Conservation (phyloP, 495 filamentous ascomycete species). For the Lasiosphaeriaceae sp. region DNA sequence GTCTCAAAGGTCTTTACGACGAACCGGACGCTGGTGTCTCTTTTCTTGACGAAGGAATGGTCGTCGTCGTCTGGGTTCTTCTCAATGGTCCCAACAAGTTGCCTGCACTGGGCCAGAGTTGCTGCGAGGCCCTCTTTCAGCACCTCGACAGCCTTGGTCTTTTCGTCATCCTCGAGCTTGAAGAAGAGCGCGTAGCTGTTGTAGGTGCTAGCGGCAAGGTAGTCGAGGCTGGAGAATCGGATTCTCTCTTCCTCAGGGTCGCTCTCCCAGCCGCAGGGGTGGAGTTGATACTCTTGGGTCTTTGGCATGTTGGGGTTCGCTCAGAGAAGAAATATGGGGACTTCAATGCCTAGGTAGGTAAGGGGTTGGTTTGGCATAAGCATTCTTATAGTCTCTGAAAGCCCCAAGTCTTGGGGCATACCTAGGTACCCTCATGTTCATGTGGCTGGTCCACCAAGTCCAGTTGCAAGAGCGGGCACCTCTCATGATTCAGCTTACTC, state of each 20-base stretch:
- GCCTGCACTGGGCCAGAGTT: constrained; percentile 39
- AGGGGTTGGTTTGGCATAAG: no score
- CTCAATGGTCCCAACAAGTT: constrained; percentile 43
- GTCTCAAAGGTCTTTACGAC: constrained; percentile 40
- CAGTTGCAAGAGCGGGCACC: no score
- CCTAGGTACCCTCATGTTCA: no score
- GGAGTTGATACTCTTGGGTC: constrained; percentile 22
- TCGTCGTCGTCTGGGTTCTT: constrained; percentile 28
- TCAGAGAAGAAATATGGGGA: no score
- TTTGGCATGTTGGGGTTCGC: constrained; percentile 2
- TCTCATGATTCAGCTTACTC: no score
- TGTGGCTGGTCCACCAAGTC: no score
- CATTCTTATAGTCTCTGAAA: no score
- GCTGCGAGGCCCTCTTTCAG: constrained; percentile 36
- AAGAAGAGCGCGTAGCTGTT: constrained; percentile 41
- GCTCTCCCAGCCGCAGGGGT: constrained; percentile 25
- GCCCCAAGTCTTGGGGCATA: no score
- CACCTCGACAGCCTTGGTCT: constrained; percentile 21
- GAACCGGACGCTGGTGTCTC: constrained; percentile 37
- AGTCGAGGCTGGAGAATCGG: constrained; percentile 32
- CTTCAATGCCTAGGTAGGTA: no score
- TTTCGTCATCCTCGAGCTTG: constrained; percentile 28
- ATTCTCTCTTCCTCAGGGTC: constrained; percentile 23
- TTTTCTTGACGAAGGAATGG: constrained; percentile 39
- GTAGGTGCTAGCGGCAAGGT: constrained; percentile 26